A percentile compares a stretch with the other conserved stretches of the same genome.
Evolutionary conservation across 2,329 filamentous ascomycete species (phyloP).

Genomic region (Epichloe elymi): DNA sequence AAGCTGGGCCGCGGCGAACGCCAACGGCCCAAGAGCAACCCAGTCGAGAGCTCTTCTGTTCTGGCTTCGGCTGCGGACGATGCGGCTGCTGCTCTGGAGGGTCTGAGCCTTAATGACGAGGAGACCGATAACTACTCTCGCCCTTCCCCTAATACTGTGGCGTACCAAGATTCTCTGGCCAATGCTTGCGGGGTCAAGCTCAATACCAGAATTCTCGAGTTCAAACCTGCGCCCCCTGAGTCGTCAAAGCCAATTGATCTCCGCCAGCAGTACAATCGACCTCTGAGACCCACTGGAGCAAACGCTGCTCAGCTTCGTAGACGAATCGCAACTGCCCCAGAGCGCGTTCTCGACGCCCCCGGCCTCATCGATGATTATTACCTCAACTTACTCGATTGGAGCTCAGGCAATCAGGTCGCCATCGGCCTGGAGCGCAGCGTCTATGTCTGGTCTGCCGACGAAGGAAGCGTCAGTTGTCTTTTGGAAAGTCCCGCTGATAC

Average conservation of each 20-base stretch:
- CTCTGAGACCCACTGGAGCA: slow-evolving; percentile 64
- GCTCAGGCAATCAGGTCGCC: slow-evolving; percentile 91
- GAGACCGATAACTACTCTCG: slow-evolving; percentile 58
- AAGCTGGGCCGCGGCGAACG: slow-evolving; percentile 66
- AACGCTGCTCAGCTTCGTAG: slow-evolving; percentile 77
- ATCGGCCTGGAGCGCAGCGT: slow-evolving; percentile 95
- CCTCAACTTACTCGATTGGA: slow-evolving; percentile 97
- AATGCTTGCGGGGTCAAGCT: slow-evolving; percentile 84
- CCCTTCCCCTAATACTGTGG: slow-evolving; percentile 73
- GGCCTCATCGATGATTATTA: slow-evolving; percentile 98
- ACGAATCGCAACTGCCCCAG: slow-evolving; percentile 84
- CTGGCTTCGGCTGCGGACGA: slow-evolving; percentile 73
- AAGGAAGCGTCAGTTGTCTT: slow-evolving; percentile 77
- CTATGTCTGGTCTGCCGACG: slow-evolving; percentile 96
- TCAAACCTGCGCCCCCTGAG: slow-evolving; percentile 97
- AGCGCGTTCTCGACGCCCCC: slow-evolving; percentile 90
- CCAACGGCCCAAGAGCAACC: slow-evolving; percentile 59
- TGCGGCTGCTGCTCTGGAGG: slow-evolving; percentile 65
- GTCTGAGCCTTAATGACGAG: slow-evolving; percentile 60
- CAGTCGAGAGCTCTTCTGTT: slow-evolving; percentile 57
- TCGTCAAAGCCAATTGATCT: slow-evolving; percentile 97
- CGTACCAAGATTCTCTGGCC: slow-evolving; percentile 84
- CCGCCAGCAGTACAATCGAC: slow-evolving; percentile 94
- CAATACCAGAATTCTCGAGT: slow-evolving; percentile 90
- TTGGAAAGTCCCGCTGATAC: slow-evolving; percentile 82